These are phyloP conservation scores for Barnettozyma sp. DNA, from an alignment of 805 yeast genomes.

Conservation along the genomic window DNA sequence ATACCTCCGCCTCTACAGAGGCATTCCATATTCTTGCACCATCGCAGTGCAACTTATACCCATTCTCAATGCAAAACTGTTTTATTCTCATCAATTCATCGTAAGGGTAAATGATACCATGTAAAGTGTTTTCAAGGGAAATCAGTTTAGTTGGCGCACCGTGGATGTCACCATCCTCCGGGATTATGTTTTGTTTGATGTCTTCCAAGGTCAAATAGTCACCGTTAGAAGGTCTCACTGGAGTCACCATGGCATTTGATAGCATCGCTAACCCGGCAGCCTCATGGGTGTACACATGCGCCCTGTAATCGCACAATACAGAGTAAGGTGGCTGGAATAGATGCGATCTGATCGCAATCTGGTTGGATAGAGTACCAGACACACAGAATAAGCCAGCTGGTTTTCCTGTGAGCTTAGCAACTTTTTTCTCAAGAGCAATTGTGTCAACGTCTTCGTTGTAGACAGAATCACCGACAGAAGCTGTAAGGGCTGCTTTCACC, in stretches of 20 bases:
- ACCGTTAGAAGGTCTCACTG: conserved; percentile 76
- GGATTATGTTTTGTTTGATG: conserved; percentile 48
- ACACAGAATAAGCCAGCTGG: conserved; percentile 79
- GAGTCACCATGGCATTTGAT: conserved; percentile 87
- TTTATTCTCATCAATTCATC: conserved; percentile 72
- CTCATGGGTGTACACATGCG: conserved; percentile 78
- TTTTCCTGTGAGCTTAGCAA: conserved; percentile 68
- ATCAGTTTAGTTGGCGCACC: conserved; percentile 82
- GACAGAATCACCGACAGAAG: conserved; percentile 80
- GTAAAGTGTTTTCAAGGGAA: conserved; percentile 82
- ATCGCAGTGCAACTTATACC: conserved; percentile 70
- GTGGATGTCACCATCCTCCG: conserved; percentile 80
- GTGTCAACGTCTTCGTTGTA: conserved; percentile 79
- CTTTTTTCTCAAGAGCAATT: conserved; percentile 50
- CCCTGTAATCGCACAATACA: conserved; percentile 75
- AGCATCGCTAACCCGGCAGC: conserved; percentile 89
- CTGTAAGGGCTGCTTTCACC: conserved; percentile 51
- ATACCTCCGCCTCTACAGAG: conserved; percentile 45
- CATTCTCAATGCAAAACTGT: conserved; percentile 57
- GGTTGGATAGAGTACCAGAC: conserved; percentile 89
- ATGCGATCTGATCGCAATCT: conserved; percentile 75
- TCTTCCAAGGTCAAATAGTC: conserved; percentile 75
- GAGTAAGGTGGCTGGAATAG: conserved; percentile 79
- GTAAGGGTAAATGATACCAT: conserved; percentile 74
- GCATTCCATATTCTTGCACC: conserved; percentile 97